Evolutionary conservation across 495 filamentous ascomycete genomes (phyloP), one percentile per base, ranked within the genome.

Genomic region (Hypoxylon crocopeplum): DNA sequence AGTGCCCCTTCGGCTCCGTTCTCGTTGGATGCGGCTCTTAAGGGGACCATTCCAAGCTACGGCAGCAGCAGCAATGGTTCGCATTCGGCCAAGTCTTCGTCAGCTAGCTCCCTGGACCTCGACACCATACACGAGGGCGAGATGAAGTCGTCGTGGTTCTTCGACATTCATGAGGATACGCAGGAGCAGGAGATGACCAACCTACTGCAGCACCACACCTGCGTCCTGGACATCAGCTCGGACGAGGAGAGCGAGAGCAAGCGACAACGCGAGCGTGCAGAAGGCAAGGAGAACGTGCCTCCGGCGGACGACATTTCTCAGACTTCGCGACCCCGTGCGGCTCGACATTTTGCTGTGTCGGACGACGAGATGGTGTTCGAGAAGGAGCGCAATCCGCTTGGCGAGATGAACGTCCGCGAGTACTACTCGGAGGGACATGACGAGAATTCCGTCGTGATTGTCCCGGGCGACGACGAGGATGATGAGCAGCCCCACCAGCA

Each of bases 101-200:
- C 55, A 17, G 58, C 68, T 11, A 57, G 27, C 25, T 50, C 49
- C 2, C 12, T 48, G 1, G 55, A 48, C 24, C 37, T 62, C 30
- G 38, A 46, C 47, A 60, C 20, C 56, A 65, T 63, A 48, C 56
- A 56, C 34, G 72, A 79, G 36, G 51, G 81, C 10, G 79, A 81
- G 44, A 70, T 76, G 37, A 84, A 82, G 19, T 83, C 84, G 17
- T 82, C 82, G 12, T 97, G 93, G 93, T 87, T 88, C 76, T 98
- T 98, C 70, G 86, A 92, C 34, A 98, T 98, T 72, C 86, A 98
- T 67, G 93, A 97, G 69, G 94, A 98, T 72, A 90, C 90, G 0
- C 83, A 84, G 24, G 89, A 95, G 62, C 90, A 98, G 62, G 86
- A 93, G 64, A 88, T 91, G 72, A 88, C 90, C 47, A 97, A 95